phyloP scores from a whole-genome alignment of 345 rosid genomes.

The Arabis hirsuta region DNA sequence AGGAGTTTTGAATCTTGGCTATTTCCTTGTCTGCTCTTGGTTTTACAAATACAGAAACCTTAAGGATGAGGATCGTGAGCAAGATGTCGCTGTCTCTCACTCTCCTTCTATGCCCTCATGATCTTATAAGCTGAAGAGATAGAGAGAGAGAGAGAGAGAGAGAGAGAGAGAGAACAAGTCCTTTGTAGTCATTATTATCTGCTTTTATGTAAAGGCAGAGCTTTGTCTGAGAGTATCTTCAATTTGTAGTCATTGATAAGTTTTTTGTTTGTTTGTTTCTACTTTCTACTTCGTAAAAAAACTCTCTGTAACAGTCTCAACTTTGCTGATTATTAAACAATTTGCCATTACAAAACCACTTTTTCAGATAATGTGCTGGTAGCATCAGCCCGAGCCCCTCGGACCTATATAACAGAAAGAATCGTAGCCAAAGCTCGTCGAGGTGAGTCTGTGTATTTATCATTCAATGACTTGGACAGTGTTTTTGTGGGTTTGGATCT shows the following conservation, averaged over 20 bases:
- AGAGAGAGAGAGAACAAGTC: neutral
- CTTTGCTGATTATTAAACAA: neutral
- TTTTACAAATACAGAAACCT: constrained; percentile 43
- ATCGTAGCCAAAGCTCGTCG: no score
- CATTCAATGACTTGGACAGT: neutral
- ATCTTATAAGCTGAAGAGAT: neutral
- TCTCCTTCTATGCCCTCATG: constrained; percentile 1
- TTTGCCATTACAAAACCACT: no score
- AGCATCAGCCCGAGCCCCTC: neutral
- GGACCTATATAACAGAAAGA: no score
- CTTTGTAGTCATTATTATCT: neutral
- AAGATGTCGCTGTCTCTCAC: neutral
- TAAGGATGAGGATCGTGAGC: constrained; percentile 4
- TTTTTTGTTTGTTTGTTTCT: neutral
- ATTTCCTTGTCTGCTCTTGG: constrained; percentile 50
- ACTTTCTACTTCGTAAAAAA: neutral
- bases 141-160: no score
- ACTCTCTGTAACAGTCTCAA: neutral
- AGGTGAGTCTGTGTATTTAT: neutral
- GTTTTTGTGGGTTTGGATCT: no score
- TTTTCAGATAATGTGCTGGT: neutral
- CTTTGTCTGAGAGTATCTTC: neutral
- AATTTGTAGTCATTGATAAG: neutral
- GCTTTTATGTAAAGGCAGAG: neutral
- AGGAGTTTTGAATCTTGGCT: constrained; percentile 53